Conservation (phyloP, 495 filamentous ascomycete species). For the Oidiodendron maius region DNA sequence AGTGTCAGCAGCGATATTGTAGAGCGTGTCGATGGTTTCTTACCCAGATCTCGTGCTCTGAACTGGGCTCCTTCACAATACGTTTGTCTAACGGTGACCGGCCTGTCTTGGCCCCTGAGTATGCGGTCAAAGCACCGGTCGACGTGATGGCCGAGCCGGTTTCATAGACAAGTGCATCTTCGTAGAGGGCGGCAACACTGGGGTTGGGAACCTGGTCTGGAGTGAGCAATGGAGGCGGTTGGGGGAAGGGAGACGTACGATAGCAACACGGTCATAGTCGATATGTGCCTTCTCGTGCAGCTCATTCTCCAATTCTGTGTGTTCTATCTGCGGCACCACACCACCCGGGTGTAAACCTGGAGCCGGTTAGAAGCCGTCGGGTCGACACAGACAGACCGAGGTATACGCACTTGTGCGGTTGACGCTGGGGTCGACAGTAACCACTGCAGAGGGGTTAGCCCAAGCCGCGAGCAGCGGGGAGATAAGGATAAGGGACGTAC, state of each 20-base stretch:
- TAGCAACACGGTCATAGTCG: conserved; percentile 97
- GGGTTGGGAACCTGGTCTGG: conserved; percentile 21
- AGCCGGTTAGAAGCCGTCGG: background rate
- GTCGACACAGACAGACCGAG: background rate
- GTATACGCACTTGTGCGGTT: conserved; percentile 30
- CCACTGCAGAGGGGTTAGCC: conserved; percentile 35
- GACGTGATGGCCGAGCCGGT: conserved; percentile 96
- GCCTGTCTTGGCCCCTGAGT: conserved; percentile 96
- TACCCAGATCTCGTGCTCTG: conserved; percentile 82
- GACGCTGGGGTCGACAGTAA: conserved; percentile 70
- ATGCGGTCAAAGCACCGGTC: conserved; percentile 88
- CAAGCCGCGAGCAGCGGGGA: background rate
- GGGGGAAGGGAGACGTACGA: conserved; percentile 51
- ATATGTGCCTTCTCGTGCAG: conserved; percentile 98
- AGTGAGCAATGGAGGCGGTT: conserved; percentile 49
- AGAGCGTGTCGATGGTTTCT: background rate
- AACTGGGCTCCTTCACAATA: conserved; percentile 85
- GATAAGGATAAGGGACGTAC: background rate
- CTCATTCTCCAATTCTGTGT: conserved; percentile 96
- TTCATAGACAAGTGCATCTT: conserved; percentile 99
- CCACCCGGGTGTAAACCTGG: conserved; percentile 64
- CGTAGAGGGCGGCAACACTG: conserved; percentile 83
- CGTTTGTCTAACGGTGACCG: conserved; percentile 96
- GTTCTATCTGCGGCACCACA: conserved; percentile 67
- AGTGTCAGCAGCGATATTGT: conserved; percentile 20